Evolutionary conservation across 1,284 basidiomycete species (phyloP), one percentile per base, ranked within the genome.

Genomic region (Boletus semigastroideus): DNA sequence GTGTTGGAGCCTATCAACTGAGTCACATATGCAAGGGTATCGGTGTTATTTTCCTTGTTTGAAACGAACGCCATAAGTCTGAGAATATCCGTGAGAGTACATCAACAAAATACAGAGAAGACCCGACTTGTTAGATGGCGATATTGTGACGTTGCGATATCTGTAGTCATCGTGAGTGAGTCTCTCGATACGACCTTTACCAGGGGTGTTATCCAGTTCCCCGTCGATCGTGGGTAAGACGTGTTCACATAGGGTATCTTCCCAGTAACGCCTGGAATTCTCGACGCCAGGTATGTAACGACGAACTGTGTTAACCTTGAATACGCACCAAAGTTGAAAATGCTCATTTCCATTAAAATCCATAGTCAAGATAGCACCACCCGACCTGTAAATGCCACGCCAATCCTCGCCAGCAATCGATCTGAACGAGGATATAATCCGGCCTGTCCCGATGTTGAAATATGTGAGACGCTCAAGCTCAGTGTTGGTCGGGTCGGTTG

Each of bases 231-330:
- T 65, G 25, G 66, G 68, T 22, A 72, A 49, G 13, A 54, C 52
- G 13, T 53, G 52, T 16, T 62, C 54, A 33, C 57, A 59, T 22
- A 61, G 52, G n/a, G 52, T 22, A 27, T 74, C 68, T 37, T 72
- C 71, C 73, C 72, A 74, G 59, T 73, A 72, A 31, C 73, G 72
- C 70, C 72, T 74, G n/a, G 6, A 31, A 22, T 22, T 5, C 22
- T 22, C 22, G 22, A 22, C 5, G 22, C 22, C 22, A 22, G 22
- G 22, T 22, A 22, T 22, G 22, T 22, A 22, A 22, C 22, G 22
- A 5, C 22, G 22, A 5, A 5, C 22, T 22, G 22, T 22, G 5
- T 22, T 5, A 22, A 22, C 22, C 22, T 22, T 22, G 13, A 3
- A 22, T 22, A 59, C 60, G 25, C 52, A 70, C 71, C 71, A 72